These are phyloP conservation scores for Dioscorea zingiberensis DNA, from an alignment of 106 monocot genomes.

Conservation along the genomic window DNA sequence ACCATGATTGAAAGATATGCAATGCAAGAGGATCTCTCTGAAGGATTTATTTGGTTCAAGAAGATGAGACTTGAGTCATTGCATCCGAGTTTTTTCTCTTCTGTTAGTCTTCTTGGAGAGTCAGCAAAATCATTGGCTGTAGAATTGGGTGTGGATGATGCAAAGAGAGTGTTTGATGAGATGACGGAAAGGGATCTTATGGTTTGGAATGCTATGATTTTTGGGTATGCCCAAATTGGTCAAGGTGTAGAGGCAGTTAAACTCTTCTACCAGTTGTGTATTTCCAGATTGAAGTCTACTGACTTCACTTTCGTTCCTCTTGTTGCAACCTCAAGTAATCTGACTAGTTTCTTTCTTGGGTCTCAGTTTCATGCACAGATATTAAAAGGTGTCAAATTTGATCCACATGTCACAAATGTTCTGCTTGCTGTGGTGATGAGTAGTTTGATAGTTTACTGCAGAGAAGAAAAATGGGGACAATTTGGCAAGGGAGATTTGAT, in stretches of 20 bases:
- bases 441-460: too few species aligned
- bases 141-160: conserved; percentile 40
- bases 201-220: conserved; percentile 82
- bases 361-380: conserved; percentile 59
- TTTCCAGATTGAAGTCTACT: conserved; percentile 28
- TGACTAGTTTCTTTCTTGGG: conserved; percentile 54
- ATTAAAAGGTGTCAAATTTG: conserved; percentile 52
- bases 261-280: conserved; percentile 27
- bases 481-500: too few species aligned
- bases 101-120: conserved; percentile 60
- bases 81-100: conserved; percentile 52
- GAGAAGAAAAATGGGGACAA: too few species aligned
- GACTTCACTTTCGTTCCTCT: conserved; percentile 71
- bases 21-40: conserved; percentile 29
- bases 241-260: conserved; percentile 52
- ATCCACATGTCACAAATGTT: conserved; percentile 62
- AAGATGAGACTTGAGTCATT: too few species aligned
- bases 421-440: conserved; percentile 83
- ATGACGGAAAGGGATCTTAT: conserved; percentile 71
- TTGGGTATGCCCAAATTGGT: conserved; percentile 54
- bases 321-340: conserved; percentile 47
- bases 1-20: conserved; percentile 89
- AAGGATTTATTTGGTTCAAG: conserved; percentile 50
- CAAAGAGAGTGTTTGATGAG: conserved; percentile 38
- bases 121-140: conserved; percentile 35